Conservation (phyloP, 2,329 filamentous ascomycete genomes). For the Trichoderma simmonsii region DNA sequence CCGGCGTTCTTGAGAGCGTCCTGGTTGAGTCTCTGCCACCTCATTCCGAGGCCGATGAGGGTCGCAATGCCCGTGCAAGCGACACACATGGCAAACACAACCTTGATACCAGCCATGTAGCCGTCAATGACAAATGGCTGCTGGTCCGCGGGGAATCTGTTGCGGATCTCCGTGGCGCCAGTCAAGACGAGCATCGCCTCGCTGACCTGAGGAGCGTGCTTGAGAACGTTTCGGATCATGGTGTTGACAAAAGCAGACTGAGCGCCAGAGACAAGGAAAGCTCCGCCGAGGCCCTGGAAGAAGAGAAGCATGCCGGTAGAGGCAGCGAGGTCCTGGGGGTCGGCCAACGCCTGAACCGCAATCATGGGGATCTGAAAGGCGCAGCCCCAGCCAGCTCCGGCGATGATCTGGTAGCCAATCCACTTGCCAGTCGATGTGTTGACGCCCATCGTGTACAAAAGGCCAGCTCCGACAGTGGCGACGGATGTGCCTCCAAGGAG, state of each 20-base stretch:
- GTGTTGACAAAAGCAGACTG: constrained; percentile 48
- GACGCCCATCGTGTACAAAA: constrained; percentile 42
- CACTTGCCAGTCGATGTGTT: constrained; percentile 41
- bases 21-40: constrained; percentile 39
- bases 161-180: constrained; percentile 55
- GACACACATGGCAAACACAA: constrained; percentile 56
- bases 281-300: constrained; percentile 50
- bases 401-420: constrained; percentile 53
- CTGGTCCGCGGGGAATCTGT: constrained; percentile 45
- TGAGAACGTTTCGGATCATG: constrained; percentile 36
- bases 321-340: constrained; percentile 42
- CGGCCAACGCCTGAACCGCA: constrained; percentile 42
- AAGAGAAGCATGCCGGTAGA: constrained; percentile 47
- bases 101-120: constrained; percentile 63
- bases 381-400: constrained; percentile 46
- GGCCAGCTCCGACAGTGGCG: constrained; percentile 42
- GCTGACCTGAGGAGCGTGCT: constrained; percentile 37
- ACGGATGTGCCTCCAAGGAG: constrained; percentile 45
- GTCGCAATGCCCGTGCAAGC: constrained; percentile 44
- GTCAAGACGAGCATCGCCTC: constrained; percentile 38
- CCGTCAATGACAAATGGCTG: constrained; percentile 54
- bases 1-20: constrained; percentile 26
- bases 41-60: constrained; percentile 33
- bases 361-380: constrained; percentile 51
- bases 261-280: constrained; percentile 47